These are phyloP conservation scores for Immersiporthe knoxdaviesiana DNA, from an alignment of 2,329 filamentous ascomycete species.

Conservation along the genomic window DNA sequence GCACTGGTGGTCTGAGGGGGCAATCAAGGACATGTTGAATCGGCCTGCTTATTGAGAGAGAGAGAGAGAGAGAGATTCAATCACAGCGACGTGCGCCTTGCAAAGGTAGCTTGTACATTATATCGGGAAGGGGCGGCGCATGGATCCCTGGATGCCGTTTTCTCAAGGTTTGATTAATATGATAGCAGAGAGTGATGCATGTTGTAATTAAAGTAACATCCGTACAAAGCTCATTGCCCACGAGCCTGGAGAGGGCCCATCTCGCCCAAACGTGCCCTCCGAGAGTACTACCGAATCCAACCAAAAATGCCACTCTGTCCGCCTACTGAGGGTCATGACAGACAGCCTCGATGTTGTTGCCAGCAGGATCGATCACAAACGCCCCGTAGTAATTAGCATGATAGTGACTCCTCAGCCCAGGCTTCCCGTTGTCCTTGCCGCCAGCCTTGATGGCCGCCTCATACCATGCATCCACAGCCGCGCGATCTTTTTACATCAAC, in stretches of 20 bases:
- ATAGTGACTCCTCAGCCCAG: constrained; percentile 49
- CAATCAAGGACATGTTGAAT: constrained; percentile 2
- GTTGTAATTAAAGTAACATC: not conserved
- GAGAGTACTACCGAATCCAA: too few relatives aligned
- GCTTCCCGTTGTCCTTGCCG: constrained; percentile 52
- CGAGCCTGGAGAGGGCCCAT: not conserved
- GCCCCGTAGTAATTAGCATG: constrained; percentile 53
- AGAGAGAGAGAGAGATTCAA: too few relatives aligned
- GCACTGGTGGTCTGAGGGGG: constrained; percentile 1
- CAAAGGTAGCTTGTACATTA: not conserved
- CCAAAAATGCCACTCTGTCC: not conserved
- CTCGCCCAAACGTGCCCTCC: not conserved
- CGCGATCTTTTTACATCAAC: constrained; percentile 38
- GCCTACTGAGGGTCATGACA: constrained; percentile 30
- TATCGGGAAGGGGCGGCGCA: too few relatives aligned
- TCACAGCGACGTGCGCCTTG: too few relatives aligned
- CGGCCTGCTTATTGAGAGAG: constrained; percentile 5
- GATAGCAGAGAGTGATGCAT: not conserved
- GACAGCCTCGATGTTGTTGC: constrained; percentile 57
- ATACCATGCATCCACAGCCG: constrained; percentile 50
- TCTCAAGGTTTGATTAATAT: not conserved
- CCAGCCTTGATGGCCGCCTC: constrained; percentile 47
- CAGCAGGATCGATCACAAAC: constrained; percentile 53
- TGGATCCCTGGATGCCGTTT: too few relatives aligned
- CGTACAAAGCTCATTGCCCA: not conserved